phyloP scores from a whole-genome alignment of 805 yeast species.

The Cyberlindnera xishuangbannaensis region DNA sequence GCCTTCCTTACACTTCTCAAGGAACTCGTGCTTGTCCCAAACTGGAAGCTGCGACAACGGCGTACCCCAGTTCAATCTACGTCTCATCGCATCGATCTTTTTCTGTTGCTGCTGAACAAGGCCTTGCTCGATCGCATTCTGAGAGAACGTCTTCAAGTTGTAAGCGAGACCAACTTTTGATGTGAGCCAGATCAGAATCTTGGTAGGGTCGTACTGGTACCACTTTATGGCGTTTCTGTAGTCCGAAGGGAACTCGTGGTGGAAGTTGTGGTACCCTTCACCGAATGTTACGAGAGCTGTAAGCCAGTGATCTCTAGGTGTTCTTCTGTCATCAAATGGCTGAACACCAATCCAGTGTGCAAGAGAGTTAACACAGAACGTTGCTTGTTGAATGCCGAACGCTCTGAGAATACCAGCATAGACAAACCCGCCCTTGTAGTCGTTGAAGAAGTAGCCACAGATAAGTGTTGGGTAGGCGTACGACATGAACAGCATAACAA shows the following conservation, averaged over 20 bases:
- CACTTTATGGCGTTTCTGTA: slow-evolving; percentile 83
- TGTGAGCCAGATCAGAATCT: slow-evolving; percentile 49
- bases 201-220: slow-evolving; percentile 87
- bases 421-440: slow-evolving; percentile 66
- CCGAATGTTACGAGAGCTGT: slow-evolving; percentile 83
- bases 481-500: slow-evolving; percentile 55
- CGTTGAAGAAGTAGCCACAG: slow-evolving; percentile 52
- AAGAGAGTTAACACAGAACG: slow-evolving; percentile 79
- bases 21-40: slow-evolving; percentile 63
- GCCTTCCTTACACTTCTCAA: slow-evolving; percentile 33
- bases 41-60: slow-evolving; percentile 61
- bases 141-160: slow-evolving; percentile 71
- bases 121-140: slow-evolving; percentile 79
- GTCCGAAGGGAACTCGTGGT: slow-evolving; percentile 86
- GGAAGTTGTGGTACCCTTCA: slow-evolving; percentile 88
- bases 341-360: slow-evolving; percentile 86
- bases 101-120: slow-evolving; percentile 78
- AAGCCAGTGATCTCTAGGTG: slow-evolving; percentile 77
- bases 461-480: slow-evolving; percentile 55
- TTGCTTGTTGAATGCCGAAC: slow-evolving; percentile 72
- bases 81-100: slow-evolving; percentile 60
- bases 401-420: slow-evolving; percentile 72
- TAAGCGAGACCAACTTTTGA: slow-evolving; percentile 62
- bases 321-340: slow-evolving; percentile 83
- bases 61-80: slow-evolving; percentile 70